These are phyloP conservation scores for Ceriops zippeliana DNA, from an alignment of 345 rosid genomes.

Conservation along the genomic window DNA sequence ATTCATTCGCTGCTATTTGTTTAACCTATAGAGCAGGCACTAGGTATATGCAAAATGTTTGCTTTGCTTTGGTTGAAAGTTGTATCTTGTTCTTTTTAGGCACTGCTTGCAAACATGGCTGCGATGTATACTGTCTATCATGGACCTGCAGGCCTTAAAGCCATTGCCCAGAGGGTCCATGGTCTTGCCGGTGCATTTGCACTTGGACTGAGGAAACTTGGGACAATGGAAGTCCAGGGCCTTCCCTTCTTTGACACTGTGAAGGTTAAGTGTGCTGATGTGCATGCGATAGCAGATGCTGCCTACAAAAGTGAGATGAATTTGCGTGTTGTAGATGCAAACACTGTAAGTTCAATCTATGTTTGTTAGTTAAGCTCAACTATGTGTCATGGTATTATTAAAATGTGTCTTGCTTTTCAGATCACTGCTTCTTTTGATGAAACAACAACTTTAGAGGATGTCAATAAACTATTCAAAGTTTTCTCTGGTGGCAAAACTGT, in stretches of 20 bases:
- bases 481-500: slow-evolving; percentile 80
- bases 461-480: slow-evolving; percentile 71
- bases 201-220: slow-evolving; percentile 85
- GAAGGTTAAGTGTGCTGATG: slow-evolving; percentile 78
- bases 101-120: slow-evolving; percentile 98
- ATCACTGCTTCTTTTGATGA: slow-evolving; percentile 91
- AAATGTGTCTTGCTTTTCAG: slow-evolving; percentile 40
- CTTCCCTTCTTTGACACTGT: slow-evolving; percentile 95
- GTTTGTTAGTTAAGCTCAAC: slow-evolving; percentile 2
- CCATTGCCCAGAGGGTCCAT: slow-evolving; percentile 79
- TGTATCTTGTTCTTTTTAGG: slow-evolving; percentile 43
- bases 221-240: slow-evolving; percentile 73
- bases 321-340: slow-evolving; percentile 73
- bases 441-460: slow-evolving; percentile 92
- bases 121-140: slow-evolving; percentile 98
- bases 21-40: not conserved
- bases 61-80: slow-evolving; percentile 17
- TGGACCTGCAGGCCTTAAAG: slow-evolving; percentile 87
- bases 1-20: slow-evolving; percentile 4
- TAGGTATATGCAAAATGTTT: slow-evolving; percentile 1
- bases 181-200: slow-evolving; percentile 93
- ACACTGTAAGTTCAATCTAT: slow-evolving; percentile 55
- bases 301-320: slow-evolving; percentile 71
- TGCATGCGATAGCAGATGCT: slow-evolving; percentile 71
- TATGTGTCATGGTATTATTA: slow-evolving; percentile 11